Evolutionary conservation across 2,329 filamentous ascomycete species (phyloP), one percentile per base, ranked within the genome.

Genomic region (Verticillium tricorpus): DNA sequence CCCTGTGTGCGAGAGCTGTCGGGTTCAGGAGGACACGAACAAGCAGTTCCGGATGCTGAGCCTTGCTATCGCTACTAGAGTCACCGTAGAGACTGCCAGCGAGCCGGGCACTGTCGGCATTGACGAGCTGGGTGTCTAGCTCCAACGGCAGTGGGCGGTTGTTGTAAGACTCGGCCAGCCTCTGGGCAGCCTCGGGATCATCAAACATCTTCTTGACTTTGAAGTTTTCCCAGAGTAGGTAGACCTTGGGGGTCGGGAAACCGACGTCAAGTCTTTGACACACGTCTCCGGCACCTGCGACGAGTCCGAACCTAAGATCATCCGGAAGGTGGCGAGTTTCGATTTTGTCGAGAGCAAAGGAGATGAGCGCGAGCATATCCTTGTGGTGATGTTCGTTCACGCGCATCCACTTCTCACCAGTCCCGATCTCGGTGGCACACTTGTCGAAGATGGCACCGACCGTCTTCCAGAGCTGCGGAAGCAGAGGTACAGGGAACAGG

Each of bases 21-120:
- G 67, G 59, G 5, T 68, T 65, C 28, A 69, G 2, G 5, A 32
- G 57, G 32, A 69, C 28, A 2, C 64, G 63, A 31, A 68, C 40
- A 6, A 40, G 8, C 2, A 60, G 45, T 5, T 32, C 31, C 1
- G 37, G 25, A 28, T 57, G 54, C 3, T 58, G 54, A 22, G 45
- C 12, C 4, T 12, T 25, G 19, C 25, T 50, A 6, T n/a, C 45
- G 9, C 19, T 8, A 5, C 8, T 14, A 5, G 57, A 4, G 9
- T 35, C 37, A n/a, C 5, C 15, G 37, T 58, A 58, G 4, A 39
- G 37, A 22, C 12, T 15, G 19, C 56, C 56, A 8, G 56, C 25
- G 9, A 22, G 56, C 34, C 56, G 34, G 6, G 8, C 5, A 4
- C 9, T 5, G 17, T n/a, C 52, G n/a, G 34, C 59, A 5, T 3